Percentiles rank a stretch among this genome's conserved stretches.
Evolutionary conservation across 2,329 filamentous ascomycete genomes (phyloP).

Genomic region (Microdochium trichocladiopsis): DNA sequence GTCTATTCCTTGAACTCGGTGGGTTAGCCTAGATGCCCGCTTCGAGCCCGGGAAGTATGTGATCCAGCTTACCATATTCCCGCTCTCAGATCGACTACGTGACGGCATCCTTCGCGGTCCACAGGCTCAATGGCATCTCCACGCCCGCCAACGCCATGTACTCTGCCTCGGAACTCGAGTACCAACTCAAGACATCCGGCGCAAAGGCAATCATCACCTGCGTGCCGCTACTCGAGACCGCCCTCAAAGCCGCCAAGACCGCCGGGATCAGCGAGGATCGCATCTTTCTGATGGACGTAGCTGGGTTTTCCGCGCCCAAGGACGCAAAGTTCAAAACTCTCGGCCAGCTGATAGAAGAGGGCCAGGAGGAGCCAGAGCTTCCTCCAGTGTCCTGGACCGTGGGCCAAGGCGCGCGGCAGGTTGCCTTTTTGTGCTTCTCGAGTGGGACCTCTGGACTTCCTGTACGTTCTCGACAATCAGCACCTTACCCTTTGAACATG

Average conservation of each 20-base stretch:
- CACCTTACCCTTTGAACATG: too few species aligned
- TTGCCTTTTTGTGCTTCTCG: constrained; percentile 67
- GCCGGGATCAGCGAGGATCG: constrained; percentile 52
- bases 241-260: constrained; percentile 54
- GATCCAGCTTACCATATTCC: too few species aligned
- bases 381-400: constrained; percentile 45
- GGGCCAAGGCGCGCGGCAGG: constrained; percentile 54
- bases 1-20: constrained; percentile 67
- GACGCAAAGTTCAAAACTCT: constrained; percentile 51
- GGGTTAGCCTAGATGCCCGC: constrained; percentile 3
- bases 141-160: constrained; percentile 67
- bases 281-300: constrained; percentile 55
- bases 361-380: constrained; percentile 39
- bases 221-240: constrained; percentile 51
- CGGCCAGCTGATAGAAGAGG: constrained; percentile 53
- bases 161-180: constrained; percentile 55
- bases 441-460: constrained; percentile 68
- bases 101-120: constrained; percentile 60
- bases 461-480: constrained; percentile 36
- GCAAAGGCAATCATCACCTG: constrained; percentile 66
- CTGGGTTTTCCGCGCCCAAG: constrained; percentile 40
- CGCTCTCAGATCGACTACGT: constrained; percentile 51
- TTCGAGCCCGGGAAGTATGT: too few species aligned
- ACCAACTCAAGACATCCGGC: constrained; percentile 58
- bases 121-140: constrained; percentile 59